phyloP scores from a whole-genome alignment of 768 basidiomycete genomes.

The Russula vinacea region DNA sequence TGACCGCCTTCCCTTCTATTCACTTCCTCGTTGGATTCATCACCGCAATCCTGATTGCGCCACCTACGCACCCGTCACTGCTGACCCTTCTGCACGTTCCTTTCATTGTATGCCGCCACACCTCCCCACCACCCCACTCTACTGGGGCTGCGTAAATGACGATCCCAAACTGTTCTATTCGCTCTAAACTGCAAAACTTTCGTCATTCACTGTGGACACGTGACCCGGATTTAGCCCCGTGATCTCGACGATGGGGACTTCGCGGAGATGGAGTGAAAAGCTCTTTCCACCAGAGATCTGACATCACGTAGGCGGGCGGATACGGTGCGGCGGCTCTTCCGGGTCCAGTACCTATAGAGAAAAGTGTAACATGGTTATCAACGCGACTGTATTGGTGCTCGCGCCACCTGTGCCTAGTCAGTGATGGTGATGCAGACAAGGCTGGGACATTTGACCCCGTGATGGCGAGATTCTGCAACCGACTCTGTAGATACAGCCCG shows the following conservation, averaged over 20 bases:
- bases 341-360: not conserved
- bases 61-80: conserved; percentile 17
- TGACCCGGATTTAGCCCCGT: conserved; percentile 55
- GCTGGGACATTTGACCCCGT: not conserved
- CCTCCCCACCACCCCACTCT: conserved; percentile 7
- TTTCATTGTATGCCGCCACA: not conserved
- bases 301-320: not conserved
- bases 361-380: conserved; percentile 1
- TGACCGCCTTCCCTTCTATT: conserved; percentile 18
- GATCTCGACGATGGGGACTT: conserved; percentile 95
- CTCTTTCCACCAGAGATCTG: not conserved
- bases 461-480: not conserved
- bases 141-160: conserved; percentile 1
- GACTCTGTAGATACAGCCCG: not conserved
- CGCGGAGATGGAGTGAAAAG: conserved; percentile 59
- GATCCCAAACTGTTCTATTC: not conserved
- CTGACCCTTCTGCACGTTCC: conserved; percentile 14
- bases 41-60: conserved; percentile 16
- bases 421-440: conserved; percentile 5
- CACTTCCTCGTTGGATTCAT: conserved; percentile 7
- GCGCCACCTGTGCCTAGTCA: conserved; percentile 5
- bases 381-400: not conserved
- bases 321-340: not conserved
- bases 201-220: conserved; percentile 6
- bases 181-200: not conserved